Evolutionary conservation across 257 asterid genomes (phyloP), one percentile per base, ranked within the genome.

Genomic region (Verbascum thapsus): DNA sequence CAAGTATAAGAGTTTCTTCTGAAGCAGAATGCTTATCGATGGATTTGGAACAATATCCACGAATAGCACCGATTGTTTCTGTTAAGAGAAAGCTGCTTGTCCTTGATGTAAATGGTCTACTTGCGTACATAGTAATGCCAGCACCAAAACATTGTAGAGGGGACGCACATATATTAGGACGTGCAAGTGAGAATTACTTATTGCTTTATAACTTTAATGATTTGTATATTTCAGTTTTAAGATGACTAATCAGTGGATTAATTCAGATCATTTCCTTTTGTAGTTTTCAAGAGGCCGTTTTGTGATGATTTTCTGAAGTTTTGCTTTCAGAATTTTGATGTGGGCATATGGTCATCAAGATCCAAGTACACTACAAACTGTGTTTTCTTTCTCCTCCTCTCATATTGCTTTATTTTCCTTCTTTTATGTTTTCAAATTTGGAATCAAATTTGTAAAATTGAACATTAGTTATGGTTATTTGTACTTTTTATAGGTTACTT

Each of bases 41-140:
- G 73, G 67, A 3, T 19, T 47, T 59, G 73, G 34, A 54, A 35
- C 53, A 13, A n/a, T n/a, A 40, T 56, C 74, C 76, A 48, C 62
- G 53, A 53, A 59, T 47, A 59, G 37, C 67, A 57, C 57, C 38
- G 3, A 2, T 32, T 19, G 66, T 61, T 63, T 62, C 80, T 45
- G 6, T 48, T 39, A 78, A 61, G 77, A 78, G 81, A 71, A 92
- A 85, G 65, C 99, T 92, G 69, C 74, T 92, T 68, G 88, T 92
- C 70, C 97, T 92, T 70, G 99, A 89, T 72, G 70, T 92, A 37
- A 92, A 92, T 79, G 99, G 99, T 67, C 72, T 92, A 74, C 94
- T 89, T 63, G 97, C 95, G 10, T 72, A 82, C 74, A 75, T 92
- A 59, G 78, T 92, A 19, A 58, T 67, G 81, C 95, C 97, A 63